Conservation (phyloP, 768 basidiomycete genomes). For the Xerocomellus intermedius region DNA sequence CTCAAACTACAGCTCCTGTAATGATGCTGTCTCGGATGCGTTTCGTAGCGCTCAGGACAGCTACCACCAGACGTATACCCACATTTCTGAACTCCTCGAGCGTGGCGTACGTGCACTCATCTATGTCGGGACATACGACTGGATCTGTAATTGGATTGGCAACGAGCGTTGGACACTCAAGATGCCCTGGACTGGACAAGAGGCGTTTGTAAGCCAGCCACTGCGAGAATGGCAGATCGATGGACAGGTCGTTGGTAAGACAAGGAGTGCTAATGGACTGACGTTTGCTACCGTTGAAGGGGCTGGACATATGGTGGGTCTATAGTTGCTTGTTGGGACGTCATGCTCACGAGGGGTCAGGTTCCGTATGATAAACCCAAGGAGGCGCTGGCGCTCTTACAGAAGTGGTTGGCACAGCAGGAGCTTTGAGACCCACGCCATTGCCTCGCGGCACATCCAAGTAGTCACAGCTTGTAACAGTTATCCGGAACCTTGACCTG, state of each 20-base stretch:
- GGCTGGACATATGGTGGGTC: constrained; percentile 73
- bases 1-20: constrained; percentile 42
- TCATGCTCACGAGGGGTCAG: constrained; percentile 27
- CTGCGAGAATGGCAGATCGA: constrained; percentile 61
- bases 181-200: constrained; percentile 68
- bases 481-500: neutral
- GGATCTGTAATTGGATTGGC: constrained; percentile 78
- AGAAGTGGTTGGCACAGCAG: constrained; percentile 43
- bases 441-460: neutral
- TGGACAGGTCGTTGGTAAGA: constrained; percentile 49
- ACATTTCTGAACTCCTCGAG: constrained; percentile 58
- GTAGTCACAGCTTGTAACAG: neutral
- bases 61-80: constrained; percentile 29
- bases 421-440: constrained; percentile 11
- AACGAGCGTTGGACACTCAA: constrained; percentile 75
- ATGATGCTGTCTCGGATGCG: constrained; percentile 41
- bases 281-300: constrained; percentile 65
- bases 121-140: constrained; percentile 74
- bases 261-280: constrained; percentile 56
- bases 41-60: constrained; percentile 51
- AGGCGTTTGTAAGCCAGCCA: constrained; percentile 45
- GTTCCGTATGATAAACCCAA: constrained; percentile 64
- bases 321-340: neutral
- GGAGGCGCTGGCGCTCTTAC: constrained; percentile 49
- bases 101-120: constrained; percentile 72